A percentile compares a stretch with the other conserved stretches of the same genome.
phyloP scores from a whole-genome alignment of 805 yeast genomes.

The Alloascoidea hylecoeti region DNA sequence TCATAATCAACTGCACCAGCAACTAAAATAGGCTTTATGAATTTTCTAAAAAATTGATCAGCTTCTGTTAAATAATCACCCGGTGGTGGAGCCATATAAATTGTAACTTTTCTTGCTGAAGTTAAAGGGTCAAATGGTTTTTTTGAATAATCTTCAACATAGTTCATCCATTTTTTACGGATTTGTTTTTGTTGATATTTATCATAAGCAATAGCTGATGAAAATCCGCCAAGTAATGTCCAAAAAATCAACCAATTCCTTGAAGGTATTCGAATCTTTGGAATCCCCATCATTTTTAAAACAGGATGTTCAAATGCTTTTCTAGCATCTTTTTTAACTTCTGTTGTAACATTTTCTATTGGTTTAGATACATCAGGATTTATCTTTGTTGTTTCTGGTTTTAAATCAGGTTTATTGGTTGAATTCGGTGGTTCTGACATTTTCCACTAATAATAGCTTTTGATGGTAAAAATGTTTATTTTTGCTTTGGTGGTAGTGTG shows the following conservation, averaged over 20 bases:
- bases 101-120: constrained; percentile 61
- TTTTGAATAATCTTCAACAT: constrained; percentile 40
- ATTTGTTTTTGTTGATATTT: constrained; percentile 54
- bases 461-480: too few relatives aligned
- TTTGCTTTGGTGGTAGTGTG: too few relatives aligned
- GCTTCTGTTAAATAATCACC: constrained; percentile 74
- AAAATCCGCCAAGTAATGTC: constrained; percentile 45
- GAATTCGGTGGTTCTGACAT: not conserved
- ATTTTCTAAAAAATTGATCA: constrained; percentile 58
- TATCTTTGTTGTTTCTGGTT: not conserved
- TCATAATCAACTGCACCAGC: constrained; percentile 80
- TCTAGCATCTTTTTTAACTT: constrained; percentile 2
- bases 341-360: too few relatives aligned
- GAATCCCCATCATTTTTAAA: constrained; percentile 72
- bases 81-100: constrained; percentile 95
- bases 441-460: too few relatives aligned
- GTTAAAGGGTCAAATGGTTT: constrained; percentile 29
- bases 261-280: constrained; percentile 65
- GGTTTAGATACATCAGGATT: too few relatives aligned
- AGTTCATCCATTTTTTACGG: constrained; percentile 47
- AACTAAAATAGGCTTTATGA: constrained; percentile 73
- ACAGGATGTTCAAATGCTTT: constrained; percentile 60
- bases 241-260: constrained; percentile 91
- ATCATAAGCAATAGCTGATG: constrained; percentile 76
- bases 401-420: constrained; percentile 2